Percentiles rank a stretch among this genome's conserved stretches.
Conservation (phyloP, 768 basidiomycete genomes). For the Holtermannia corniformis region DNA sequence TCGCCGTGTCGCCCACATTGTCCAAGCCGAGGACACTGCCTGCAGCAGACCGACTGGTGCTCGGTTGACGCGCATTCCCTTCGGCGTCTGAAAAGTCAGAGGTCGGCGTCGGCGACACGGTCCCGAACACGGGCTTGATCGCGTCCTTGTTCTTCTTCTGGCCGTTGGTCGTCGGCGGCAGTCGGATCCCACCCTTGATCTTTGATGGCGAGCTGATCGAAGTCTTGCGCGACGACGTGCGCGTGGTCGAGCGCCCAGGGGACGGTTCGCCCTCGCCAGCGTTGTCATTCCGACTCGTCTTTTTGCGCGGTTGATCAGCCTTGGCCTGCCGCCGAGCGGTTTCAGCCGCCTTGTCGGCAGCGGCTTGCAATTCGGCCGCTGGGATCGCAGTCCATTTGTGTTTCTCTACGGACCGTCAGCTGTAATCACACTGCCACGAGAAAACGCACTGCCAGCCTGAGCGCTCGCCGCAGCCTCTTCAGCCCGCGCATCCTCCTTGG, state of each 20-base stretch:
- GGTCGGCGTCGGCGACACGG: constrained; percentile 1
- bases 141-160: neutral
- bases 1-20: neutral
- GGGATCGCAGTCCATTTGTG: constrained; percentile 57
- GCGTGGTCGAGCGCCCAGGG: neutral
- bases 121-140: constrained; percentile 20
- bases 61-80: neutral
- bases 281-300: constrained; percentile 4
- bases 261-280: constrained; percentile 12
- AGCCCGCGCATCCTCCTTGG: constrained; percentile 13
- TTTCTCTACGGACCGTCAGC: constrained; percentile 44
- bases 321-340: constrained; percentile 8
- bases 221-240: neutral
- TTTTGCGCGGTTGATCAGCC: constrained; percentile 7
- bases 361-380: constrained; percentile 50
- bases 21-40: neutral
- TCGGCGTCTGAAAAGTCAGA: neutral
- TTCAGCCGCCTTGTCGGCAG: constrained; percentile 44
- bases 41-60: neutral
- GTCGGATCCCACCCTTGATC: constrained; percentile 8
- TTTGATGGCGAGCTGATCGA: constrained; percentile 2
- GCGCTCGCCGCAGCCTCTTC: constrained; percentile 8
- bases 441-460: constrained; percentile 16
- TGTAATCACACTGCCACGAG: neutral
- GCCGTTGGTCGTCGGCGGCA: constrained; percentile 8